phyloP scores from a whole-genome alignment of 345 rosid species.

The Pugionium dolabratum region DNA sequence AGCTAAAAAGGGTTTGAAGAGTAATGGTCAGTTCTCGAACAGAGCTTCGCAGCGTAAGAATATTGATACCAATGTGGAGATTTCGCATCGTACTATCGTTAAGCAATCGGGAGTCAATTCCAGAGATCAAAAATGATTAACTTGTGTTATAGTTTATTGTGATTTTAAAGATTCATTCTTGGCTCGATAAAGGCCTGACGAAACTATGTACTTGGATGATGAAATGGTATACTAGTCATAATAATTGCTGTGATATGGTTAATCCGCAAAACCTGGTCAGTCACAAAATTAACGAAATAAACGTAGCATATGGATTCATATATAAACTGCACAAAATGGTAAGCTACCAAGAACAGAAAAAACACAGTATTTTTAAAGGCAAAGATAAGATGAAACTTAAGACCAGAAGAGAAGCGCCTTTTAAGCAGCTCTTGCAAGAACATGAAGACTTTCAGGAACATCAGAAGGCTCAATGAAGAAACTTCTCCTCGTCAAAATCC shows the following conservation, averaged over 20 bases:
- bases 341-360: background rate
- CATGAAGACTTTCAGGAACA: slow-evolving; percentile 51
- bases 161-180: background rate
- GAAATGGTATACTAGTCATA: background rate
- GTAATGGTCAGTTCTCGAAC: slow-evolving; percentile 1
- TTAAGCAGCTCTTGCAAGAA: slow-evolving; percentile 86
- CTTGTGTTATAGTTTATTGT: background rate
- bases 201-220: background rate
- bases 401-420: background rate
- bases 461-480: slow-evolving; percentile 55
- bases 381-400: background rate
- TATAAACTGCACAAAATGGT: slow-evolving; percentile 1
- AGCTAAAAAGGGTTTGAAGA: slow-evolving; percentile 32
- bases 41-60: slow-evolving; percentile 27
- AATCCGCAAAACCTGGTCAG: too few relatives aligned
- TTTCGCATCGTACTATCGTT: slow-evolving; percentile 1
- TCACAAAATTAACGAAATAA: background rate
- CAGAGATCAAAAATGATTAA: slow-evolving; percentile 22
- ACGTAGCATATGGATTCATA: background rate
- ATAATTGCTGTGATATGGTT: too few relatives aligned
- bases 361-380: background rate
- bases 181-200: background rate
- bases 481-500: slow-evolving; percentile 46
- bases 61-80: slow-evolving; percentile 19
- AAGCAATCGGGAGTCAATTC: background rate